Conservation (phyloP, 305 asterid genomes). For the Rubia tinctorum region DNA sequence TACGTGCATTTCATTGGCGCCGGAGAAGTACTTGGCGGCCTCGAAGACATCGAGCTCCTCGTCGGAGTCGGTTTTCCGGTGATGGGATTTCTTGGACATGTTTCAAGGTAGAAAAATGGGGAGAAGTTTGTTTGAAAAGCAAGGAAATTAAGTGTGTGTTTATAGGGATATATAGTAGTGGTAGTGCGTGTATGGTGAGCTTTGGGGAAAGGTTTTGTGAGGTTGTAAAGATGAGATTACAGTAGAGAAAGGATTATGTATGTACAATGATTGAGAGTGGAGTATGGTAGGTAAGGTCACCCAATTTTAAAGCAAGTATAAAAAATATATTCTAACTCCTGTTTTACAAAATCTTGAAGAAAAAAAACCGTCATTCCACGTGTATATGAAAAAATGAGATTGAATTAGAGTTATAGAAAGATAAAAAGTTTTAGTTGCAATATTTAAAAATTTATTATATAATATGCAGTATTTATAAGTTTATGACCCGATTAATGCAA, state of each 20-base stretch:
- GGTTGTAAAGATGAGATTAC: constrained; percentile 14
- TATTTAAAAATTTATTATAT: no score
- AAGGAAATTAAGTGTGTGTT: constrained; percentile 14
- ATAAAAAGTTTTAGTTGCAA: no score
- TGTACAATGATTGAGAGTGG: constrained; percentile 35
- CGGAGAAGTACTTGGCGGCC: constrained; percentile 78
- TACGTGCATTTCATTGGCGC: constrained; percentile 30
- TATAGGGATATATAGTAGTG: background rate
- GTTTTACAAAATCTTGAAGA: no score
- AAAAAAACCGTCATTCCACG: no score
- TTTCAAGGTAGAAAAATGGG: constrained; percentile 9
- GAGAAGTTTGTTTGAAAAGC: constrained; percentile 6
- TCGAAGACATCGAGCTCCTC: constrained; percentile 87
- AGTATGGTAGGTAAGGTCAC: constrained; percentile 21
- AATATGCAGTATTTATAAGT: no score
- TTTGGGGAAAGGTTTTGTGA: constrained; percentile 9
- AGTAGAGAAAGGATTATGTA: background rate
- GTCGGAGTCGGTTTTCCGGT: constrained; percentile 54
- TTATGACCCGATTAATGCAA: no score
- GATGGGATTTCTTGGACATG: constrained; percentile 37
- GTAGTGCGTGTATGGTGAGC: background rate
- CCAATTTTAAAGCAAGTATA: constrained; percentile 30
- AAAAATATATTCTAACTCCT: no score
- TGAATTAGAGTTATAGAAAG: no score
- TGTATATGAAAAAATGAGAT: no score